A percentile compares a stretch with the other conserved stretches of the same genome.
These are phyloP conservation scores for Coemansia javaensis DNA, from an alignment of 192 early-diverging fungal species.

Conservation along the genomic window DNA sequence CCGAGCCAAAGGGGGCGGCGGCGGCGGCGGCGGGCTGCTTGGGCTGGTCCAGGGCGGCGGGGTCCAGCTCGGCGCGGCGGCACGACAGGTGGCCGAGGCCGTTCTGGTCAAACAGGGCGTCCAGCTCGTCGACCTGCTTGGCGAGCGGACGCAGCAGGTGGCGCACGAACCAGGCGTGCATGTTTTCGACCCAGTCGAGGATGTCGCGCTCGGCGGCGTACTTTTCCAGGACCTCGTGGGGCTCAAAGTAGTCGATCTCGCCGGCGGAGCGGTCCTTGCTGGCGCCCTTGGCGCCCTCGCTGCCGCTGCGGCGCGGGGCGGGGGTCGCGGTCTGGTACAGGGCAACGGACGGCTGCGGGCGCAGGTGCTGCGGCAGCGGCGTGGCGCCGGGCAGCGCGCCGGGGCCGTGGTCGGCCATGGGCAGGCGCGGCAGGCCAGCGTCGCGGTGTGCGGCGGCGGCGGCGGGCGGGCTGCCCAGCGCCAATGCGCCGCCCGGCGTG, in stretches of 20 bases:
- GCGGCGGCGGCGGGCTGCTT: neutral
- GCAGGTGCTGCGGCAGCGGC: constrained; percentile 38
- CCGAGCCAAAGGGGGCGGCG: neutral
- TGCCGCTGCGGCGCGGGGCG: constrained; percentile 12
- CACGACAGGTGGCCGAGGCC: constrained; percentile 45
- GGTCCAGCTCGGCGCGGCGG: constrained; percentile 25
- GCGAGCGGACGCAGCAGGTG: constrained; percentile 42
- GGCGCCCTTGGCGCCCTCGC: constrained; percentile 21
- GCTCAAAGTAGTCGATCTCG: constrained; percentile 42
- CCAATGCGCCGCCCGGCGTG: constrained; percentile 5
- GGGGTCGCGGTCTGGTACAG: constrained; percentile 49
- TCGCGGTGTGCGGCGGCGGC: constrained; percentile 3
- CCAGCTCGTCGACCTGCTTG: constrained; percentile 44
- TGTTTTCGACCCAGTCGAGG: constrained; percentile 43
- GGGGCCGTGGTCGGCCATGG: constrained; percentile 14
- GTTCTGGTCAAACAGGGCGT: constrained; percentile 35
- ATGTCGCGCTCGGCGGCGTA: constrained; percentile 38
- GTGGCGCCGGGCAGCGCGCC: constrained; percentile 21
- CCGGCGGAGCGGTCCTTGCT: constrained; percentile 24
- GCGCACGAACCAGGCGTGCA: constrained; percentile 47
- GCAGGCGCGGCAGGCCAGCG: constrained; percentile 19
- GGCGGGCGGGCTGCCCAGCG: constrained; percentile 5
- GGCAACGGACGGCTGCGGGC: constrained; percentile 30
- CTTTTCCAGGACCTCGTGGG: constrained; percentile 39
- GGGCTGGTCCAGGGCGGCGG: constrained; percentile 22